A percentile compares a stretch with the other conserved stretches of the same genome.
Conservation (phyloP, 2,329 filamentous ascomycete species). For the Pseudohalonectria lignicola region DNA sequence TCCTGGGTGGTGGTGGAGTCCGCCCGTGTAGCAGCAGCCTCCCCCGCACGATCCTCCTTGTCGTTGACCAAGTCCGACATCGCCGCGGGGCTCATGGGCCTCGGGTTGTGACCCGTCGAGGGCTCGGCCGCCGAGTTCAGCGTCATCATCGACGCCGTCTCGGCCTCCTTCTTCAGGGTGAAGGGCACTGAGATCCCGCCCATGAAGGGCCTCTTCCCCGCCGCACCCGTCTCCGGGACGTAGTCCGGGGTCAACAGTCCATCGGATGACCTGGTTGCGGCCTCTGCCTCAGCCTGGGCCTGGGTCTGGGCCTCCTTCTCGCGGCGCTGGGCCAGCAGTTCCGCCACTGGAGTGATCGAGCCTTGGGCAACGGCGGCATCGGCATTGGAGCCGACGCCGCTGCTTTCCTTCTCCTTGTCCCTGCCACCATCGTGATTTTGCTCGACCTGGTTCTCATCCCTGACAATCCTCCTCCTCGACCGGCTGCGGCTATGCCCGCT, state of each 20-base stretch:
- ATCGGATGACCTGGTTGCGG: conserved; percentile 21
- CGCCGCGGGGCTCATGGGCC: conserved; percentile 19
- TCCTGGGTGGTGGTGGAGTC: too few species aligned
- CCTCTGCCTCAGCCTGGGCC: conserved; percentile 8
- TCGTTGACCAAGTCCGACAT: neutral
- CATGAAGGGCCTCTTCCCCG: conserved; percentile 51
- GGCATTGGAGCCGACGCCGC: too few species aligned
- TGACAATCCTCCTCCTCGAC: conserved; percentile 34
- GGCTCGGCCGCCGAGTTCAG: conserved; percentile 33
- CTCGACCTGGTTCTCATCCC: conserved; percentile 38
- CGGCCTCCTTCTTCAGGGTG: conserved; percentile 50
- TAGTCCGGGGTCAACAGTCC: conserved; percentile 31
- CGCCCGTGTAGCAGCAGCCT: too few species aligned
- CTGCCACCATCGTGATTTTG: too few species aligned
- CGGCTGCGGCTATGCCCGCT: conserved; percentile 20
- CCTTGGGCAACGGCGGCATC: conserved; percentile 7
- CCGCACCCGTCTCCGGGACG: conserved; percentile 34
- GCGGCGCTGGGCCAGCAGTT: conserved; percentile 29
- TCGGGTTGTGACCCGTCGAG: conserved; percentile 10
- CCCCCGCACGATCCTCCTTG: too few species aligned
- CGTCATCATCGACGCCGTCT: conserved; percentile 62
- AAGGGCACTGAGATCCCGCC: conserved; percentile 66
- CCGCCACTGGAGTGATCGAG: conserved; percentile 29
- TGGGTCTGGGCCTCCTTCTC: conserved; percentile 18
- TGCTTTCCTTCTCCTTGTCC: too few species aligned